Conservation (phyloP, 2,329 filamentous ascomycete species). For the Rosellinia necatrix region DNA sequence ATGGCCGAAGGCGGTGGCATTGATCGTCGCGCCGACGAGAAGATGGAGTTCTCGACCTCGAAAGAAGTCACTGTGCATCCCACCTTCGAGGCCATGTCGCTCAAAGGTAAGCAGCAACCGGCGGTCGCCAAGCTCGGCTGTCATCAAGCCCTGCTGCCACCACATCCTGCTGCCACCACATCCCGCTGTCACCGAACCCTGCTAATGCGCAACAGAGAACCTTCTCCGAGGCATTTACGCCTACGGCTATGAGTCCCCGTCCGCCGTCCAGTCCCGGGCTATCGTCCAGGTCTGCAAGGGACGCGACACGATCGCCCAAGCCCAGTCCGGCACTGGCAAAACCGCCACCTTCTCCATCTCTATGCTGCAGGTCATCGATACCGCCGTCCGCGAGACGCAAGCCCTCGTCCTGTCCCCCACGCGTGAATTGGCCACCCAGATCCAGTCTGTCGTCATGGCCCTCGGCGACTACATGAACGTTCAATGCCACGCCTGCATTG, state of each 20-base stretch:
- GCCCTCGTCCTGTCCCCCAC: slow-evolving; percentile 95
- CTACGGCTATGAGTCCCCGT: slow-evolving; percentile 97
- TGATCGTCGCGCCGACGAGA: slow-evolving; percentile 91
- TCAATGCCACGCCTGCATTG: slow-evolving; percentile 97
- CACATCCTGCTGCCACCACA: no score
- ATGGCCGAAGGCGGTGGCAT: slow-evolving; percentile 85
- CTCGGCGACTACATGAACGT: slow-evolving; percentile 99
- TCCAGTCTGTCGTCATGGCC: slow-evolving; percentile 98
- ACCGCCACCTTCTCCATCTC: slow-evolving; percentile 96
- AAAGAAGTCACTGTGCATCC: slow-evolving; percentile 96
- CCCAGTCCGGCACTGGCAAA: slow-evolving; percentile 96
- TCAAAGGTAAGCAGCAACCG: slow-evolving; percentile 68
- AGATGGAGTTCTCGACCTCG: slow-evolving; percentile 97
- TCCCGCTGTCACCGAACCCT: background rate
- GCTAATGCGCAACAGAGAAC: slow-evolving; percentile 65
- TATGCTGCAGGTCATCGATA: slow-evolving; percentile 95
- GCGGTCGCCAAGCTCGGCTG: background rate
- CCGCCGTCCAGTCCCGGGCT: slow-evolving; percentile 94
- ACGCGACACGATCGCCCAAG: slow-evolving; percentile 97
- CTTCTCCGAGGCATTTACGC: slow-evolving; percentile 96
- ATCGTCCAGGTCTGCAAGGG: slow-evolving; percentile 99
- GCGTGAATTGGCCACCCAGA: slow-evolving; percentile 95
- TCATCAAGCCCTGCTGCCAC: no score
- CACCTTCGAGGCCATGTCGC: slow-evolving; percentile 92
- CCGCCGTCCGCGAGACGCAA: slow-evolving; percentile 88